phyloP scores from a whole-genome alignment of 768 basidiomycete species.

The Amanita pallidorosea region DNA sequence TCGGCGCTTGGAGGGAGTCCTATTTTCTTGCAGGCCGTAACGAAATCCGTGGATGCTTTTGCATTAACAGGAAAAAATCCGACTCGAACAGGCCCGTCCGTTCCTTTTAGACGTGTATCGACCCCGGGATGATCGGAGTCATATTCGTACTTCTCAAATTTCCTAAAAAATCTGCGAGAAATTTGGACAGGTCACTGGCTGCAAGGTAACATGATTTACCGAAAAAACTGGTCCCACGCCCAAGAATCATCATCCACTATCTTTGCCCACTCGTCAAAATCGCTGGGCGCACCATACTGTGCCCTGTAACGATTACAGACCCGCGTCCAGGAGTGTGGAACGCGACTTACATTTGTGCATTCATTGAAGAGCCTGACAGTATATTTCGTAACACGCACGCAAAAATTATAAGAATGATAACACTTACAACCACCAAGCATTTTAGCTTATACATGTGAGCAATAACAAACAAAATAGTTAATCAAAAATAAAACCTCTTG shows the following conservation, averaged over 20 bases:
- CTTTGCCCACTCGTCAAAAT: conserved; percentile 59
- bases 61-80: conserved; percentile 46
- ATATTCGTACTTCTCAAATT: conserved; percentile 52
- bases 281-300: conserved; percentile 59
- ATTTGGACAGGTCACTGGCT: neutral
- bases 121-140: conserved; percentile 41
- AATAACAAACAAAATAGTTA: neutral
- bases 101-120: conserved; percentile 36
- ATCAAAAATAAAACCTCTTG: conserved; percentile 44
- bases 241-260: conserved; percentile 47
- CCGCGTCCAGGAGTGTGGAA: neutral
- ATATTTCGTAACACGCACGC: neutral
- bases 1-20: conserved; percentile 56
- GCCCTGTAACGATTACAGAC: conserved; percentile 23
- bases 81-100: conserved; percentile 44
- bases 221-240: conserved; percentile 45
- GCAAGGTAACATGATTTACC: conserved; percentile 20
- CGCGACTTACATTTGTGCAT: conserved; percentile 37
- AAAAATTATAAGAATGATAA: neutral
- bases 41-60: conserved; percentile 35
- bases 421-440: conserved; percentile 60
- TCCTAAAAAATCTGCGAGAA: conserved; percentile 46
- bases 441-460: conserved; percentile 30
- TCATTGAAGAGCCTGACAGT: conserved; percentile 44
- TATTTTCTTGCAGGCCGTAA: conserved; percentile 38